These are phyloP conservation scores for Globisporangium apiculatum DNA, from an alignment of 352 stramenopile species.

Conservation along the genomic window DNA sequence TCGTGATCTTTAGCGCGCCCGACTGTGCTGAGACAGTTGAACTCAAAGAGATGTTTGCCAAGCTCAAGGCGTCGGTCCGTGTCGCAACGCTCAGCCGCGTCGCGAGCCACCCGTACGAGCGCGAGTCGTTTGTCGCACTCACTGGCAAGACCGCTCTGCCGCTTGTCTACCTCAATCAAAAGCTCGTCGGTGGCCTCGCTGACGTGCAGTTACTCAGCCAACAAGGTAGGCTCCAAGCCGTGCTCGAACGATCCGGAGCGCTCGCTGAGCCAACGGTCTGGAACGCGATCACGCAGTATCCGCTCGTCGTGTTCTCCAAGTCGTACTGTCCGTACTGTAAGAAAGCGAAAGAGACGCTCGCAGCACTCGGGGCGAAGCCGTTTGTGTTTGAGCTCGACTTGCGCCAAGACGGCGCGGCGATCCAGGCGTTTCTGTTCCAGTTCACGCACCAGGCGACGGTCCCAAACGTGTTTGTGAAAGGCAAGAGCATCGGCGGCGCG, in stretches of 20 bases:
- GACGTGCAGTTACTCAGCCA: constrained; percentile 86
- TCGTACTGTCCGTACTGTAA: constrained; percentile 86
- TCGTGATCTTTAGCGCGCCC: constrained; percentile 93
- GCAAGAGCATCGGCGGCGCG: constrained; percentile 92
- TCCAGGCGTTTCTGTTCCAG: constrained; percentile 89
- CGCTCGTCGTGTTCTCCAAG: constrained; percentile 81
- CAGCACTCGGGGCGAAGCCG: constrained; percentile 45
- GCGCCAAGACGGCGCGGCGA: constrained; percentile 81
- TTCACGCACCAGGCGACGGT: constrained; percentile 94
- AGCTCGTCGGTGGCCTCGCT: constrained; percentile 92
- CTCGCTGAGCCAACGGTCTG: constrained; percentile 71
- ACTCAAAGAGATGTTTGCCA: constrained; percentile 79
- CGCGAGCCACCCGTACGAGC: constrained; percentile 51
- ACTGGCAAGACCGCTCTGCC: constrained; percentile 90
- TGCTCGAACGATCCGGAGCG: constrained; percentile 76
- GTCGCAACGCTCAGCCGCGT: constrained; percentile 48
- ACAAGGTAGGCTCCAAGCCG: constrained; percentile 73
- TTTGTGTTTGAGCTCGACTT: constrained; percentile 76
- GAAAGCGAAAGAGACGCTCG: constrained; percentile 71
- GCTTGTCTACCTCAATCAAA: constrained; percentile 94
- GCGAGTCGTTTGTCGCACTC: constrained; percentile 76
- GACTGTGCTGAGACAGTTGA: constrained; percentile 91
- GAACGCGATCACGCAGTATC: constrained; percentile 60
- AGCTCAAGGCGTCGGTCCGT: constrained; percentile 52
- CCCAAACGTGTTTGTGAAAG: constrained; percentile 97